These are phyloP conservation scores for Teunomyces lycoperdinae DNA, from an alignment of 805 yeast genomes.

Conservation along the genomic window DNA sequence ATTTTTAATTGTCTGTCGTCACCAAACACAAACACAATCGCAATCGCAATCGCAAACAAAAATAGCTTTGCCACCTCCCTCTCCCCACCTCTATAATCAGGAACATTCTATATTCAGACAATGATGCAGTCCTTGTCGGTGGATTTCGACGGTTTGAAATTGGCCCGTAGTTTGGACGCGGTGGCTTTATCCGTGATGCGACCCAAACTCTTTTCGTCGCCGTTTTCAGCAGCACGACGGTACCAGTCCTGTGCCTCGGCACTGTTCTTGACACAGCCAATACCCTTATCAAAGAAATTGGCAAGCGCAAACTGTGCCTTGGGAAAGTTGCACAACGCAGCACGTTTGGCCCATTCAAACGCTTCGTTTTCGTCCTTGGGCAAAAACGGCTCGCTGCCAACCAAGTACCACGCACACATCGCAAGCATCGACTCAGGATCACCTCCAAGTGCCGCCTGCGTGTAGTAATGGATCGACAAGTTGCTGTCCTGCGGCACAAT, in stretches of 20 bases:
- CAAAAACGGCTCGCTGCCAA: slow-evolving; percentile 83
- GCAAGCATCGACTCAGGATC: slow-evolving; percentile 90
- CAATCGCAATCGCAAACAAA: too few relatives aligned
- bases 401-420: slow-evolving; percentile 94
- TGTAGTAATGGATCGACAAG: slow-evolving; percentile 86
- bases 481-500: slow-evolving; percentile 74
- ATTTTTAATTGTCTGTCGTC: too few relatives aligned
- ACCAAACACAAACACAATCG: too few relatives aligned
- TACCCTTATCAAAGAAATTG: slow-evolving; percentile 80
- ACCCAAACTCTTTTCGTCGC: slow-evolving; percentile 37
- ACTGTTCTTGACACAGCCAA: slow-evolving; percentile 68
- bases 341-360: slow-evolving; percentile 89
- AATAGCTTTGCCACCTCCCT: too few relatives aligned
- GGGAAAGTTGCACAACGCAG: slow-evolving; percentile 70
- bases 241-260: slow-evolving; percentile 72
- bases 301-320: slow-evolving; percentile 87
- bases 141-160: slow-evolving; percentile 13
- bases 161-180: slow-evolving; percentile 29
- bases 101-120: neutral
- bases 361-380: slow-evolving; percentile 81
- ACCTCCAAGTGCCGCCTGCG: slow-evolving; percentile 85
- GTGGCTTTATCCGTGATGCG: slow-evolving; percentile 32
- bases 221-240: slow-evolving; percentile 62
- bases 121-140: slow-evolving; percentile 3
- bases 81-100: neutral